Percentiles rank a stretch among this genome's conserved stretches.
phyloP scores from a whole-genome alignment of 257 asterid species.

The Capsicum chinense region DNA sequence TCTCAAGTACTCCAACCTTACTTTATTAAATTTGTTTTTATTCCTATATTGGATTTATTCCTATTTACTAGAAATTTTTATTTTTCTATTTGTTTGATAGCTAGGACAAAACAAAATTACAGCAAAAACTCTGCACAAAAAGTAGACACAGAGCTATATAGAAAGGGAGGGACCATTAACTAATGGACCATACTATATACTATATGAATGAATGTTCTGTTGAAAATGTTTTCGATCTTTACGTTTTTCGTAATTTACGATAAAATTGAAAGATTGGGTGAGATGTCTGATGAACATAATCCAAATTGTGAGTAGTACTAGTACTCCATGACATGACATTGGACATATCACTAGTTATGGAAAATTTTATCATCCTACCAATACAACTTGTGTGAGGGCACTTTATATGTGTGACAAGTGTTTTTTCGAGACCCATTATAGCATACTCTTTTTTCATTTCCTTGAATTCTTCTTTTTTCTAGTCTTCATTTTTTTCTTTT shows the following conservation, averaged over 20 bases:
- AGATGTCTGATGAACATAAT: slow-evolving; percentile 22
- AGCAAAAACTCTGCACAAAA: slow-evolving; percentile 14
- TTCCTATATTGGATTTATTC: neutral
- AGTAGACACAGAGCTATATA: neutral
- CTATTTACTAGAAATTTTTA: neutral
- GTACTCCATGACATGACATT: slow-evolving; percentile 11
- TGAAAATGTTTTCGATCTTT: neutral
- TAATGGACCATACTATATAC: neutral
- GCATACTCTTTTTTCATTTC: no score
- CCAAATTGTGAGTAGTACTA: neutral
- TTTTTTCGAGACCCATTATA: no score
- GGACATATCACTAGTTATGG: neutral
- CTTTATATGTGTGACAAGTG: no score
- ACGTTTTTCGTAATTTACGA: neutral
- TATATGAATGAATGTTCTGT: neutral
- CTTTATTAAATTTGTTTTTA: neutral
- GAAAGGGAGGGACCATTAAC: slow-evolving; percentile 15
- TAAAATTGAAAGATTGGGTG: slow-evolving; percentile 20
- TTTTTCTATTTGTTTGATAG: slow-evolving; percentile 3
- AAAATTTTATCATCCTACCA: neutral
- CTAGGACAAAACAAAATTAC: slow-evolving; percentile 25
- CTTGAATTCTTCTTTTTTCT: no score
- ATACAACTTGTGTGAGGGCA: no score
- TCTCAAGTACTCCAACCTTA: neutral
- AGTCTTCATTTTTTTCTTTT: no score